Base-by-base conservation (phyloP, 2,329 filamentous ascomycete genomes). In the Verticillium isaacii region DNA sequence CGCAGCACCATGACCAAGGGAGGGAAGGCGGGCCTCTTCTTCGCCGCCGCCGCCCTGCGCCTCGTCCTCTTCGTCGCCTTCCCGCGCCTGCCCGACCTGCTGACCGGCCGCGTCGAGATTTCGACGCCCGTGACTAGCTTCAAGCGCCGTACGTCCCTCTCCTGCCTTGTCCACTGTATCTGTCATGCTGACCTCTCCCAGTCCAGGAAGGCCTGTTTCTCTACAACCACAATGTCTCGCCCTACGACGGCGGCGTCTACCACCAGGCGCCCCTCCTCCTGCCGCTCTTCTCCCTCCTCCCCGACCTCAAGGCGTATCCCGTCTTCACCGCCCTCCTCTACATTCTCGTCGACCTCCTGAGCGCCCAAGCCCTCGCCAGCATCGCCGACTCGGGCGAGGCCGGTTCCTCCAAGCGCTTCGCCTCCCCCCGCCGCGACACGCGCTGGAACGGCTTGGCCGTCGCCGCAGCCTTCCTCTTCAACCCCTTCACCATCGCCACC, bases 111-210 rank as follows among this genome's bases (percentile, higher is more conserved):
- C 72, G 95, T 97, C 70, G 95, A 99, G 81, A 90, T 99, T 71
- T 97, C 95, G 55, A 99, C 95, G 25, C 94, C 95, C 45, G 90
- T 98, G 56, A 97, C 92, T 69, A 97, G 94, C 84, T 99, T 97
- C 85, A 98, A 98, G 81, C 87, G 95, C 86, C 82, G 93, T 96
- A 83, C 76, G 89, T 77, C 23, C 56, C 55, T 57, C 57, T 52
- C 32, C 9, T 32, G 3, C 15, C 3, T 1, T 6, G 29, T 29
- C 29, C 29, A 29, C 1, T 29, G 29, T 29, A 29, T 29, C 29
- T 29, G 4, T 4, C 29, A 6, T n/a, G 62, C 62, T 62, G 23
- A 61, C 60, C 61, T 7, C 14, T 29, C 41, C 32, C 69, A 96
- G 92, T 98, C 61, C 94, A 98, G 82, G 95, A 99, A 78, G 95